Base-by-base conservation (phyloP, 768 basidiomycete genomes). In the Stropharia rugosoannulata region DNA sequence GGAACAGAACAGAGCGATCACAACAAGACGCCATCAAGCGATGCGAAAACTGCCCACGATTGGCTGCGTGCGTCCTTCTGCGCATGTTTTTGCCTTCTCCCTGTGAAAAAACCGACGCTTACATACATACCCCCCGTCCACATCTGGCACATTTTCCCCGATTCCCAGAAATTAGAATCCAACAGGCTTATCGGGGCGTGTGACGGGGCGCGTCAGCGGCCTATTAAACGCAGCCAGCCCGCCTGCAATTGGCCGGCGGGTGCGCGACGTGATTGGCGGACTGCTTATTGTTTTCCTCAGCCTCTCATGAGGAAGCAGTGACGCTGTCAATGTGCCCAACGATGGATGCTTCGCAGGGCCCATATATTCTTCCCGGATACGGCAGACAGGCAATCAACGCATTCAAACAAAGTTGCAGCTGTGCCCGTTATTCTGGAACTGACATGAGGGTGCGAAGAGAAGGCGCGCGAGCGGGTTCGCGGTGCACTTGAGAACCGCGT, bases 361-460 rank as follows among this genome's bases (percentile, higher is more conserved):
- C 16, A 43, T n/a, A 44, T 16, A 36, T 43, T 29, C 15, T 39
- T 19, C 38, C n/a, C 12, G 38, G 18, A 37, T 18, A 39, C 12
- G 25, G 42, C 18, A 27, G 43, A 40, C 41, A 48, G 27, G 48
- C 55, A 49, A 54, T 59, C 47, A 58, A 58, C 49, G 50, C 51
- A 22, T 39, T 25, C 18, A 41, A 53, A 55, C 51, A 58, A 40
- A 49, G 40, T 50, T 54, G 44, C 15, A 29, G 47, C 16, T 18
- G 43, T 49, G 49, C 49, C 55, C 40, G 54, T 47, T 39, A 32
- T 59, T 62, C 53, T 53, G 56, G 56, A 37, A 46, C 45, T 57
- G 51, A 62, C 57, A 62, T 57, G 54, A 50, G 50, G 53, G 61
- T 59, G 62, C 62, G 62, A 62, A 63, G 42, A 60, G 62, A 63